Base-by-base conservation (phyloP, 1,139 yeast species). In the Candida frijolesensis region DNA sequence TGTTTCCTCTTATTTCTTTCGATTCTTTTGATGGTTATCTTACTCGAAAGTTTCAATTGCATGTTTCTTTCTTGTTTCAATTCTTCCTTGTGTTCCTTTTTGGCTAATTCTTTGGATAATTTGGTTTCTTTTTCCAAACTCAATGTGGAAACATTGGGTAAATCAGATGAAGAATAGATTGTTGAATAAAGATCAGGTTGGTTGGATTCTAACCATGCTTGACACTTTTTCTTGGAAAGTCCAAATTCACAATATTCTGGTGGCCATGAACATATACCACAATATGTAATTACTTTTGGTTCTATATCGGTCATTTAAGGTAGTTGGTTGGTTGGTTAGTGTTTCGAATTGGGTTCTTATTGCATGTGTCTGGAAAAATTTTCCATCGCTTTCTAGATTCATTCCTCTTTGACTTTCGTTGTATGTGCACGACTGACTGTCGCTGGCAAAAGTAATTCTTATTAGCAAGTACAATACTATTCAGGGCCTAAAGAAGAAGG, bases 201-300 rank as follows among this genome's bases (percentile, higher is more conserved):
- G 48, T 76, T 74, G 42, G 79, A 82, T 53, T 80, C 73, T 42
- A 92, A 78, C 96, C 97, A 91, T 38, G 80, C 84, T 61, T 87
- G 89, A 72, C 99, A 92, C 64, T 90, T 83, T 63, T 85, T 86
- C 67, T 87, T 78, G 39, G 85, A 78, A 45, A 89, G 88, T 12
- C 96, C 96, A 65, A 91, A 92, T 66, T 92, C 98, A 72, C 99
- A 92, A 71, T 85, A 92, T 69, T 91, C 98, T 2, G 94, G 94
- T 14, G 97, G 97, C 63, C 83, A 85, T 0, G 91, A 71, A 68
- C 98, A 92, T 9, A 91, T 80, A 5, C 85, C 94, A 68, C 98
- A 92, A 71, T 92, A 91, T 11, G 79, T 61, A 16, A 84, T 78
- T 29, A 70, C 60, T 58, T 70, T 76, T 14, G 87, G 81, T 39